phyloP scores from a whole-genome alignment of 306 rosid genomes.

The Styphnolobium japonicum region DNA sequence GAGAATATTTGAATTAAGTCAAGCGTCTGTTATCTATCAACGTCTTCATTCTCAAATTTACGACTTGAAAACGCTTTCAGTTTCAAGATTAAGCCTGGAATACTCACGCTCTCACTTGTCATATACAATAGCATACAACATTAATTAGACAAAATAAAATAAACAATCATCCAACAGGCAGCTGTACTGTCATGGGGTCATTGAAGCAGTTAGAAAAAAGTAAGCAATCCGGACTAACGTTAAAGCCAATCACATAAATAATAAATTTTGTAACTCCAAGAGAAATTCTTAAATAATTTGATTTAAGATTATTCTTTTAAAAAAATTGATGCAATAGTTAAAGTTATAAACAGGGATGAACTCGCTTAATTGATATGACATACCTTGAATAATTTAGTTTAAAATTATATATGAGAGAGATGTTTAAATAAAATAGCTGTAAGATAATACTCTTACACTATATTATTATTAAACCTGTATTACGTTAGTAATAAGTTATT shows the following conservation, averaged over 20 bases:
- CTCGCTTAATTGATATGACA: no score
- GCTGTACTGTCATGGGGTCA: neutral
- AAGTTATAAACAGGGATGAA: no score
- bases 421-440: no score
- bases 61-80: neutral
- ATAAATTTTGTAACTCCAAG: no score
- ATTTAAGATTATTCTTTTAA: no score
- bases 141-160: neutral
- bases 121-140: neutral
- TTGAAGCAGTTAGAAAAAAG: neutral
- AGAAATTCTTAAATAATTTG: no score
- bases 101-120: neutral
- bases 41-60: neutral
- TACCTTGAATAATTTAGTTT: no score
- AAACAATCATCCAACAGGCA: neutral
- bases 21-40: neutral
- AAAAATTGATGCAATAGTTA: no score
- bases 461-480: no score
- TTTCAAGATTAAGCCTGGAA: neutral
- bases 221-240: neutral
- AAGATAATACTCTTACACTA: no score
- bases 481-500: no score
- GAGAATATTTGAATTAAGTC: neutral
- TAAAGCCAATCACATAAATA: neutral
- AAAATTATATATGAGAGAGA: no score